Conservation (phyloP, 179 eudicot genomes). For the Silene coronaria region DNA sequence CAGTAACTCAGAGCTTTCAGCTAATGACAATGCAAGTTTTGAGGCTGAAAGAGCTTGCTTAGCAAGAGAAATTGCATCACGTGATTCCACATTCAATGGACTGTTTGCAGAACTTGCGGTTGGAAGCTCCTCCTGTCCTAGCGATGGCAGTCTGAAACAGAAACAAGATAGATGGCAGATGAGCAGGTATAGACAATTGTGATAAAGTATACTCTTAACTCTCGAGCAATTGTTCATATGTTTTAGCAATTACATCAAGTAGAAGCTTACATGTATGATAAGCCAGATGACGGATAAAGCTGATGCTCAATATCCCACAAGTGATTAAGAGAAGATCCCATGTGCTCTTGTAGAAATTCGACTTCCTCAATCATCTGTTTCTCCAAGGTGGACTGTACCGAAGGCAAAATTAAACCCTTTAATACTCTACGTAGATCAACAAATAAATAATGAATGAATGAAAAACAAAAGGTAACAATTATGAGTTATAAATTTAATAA, state of each 20-base stretch:
- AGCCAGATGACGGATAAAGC: slow-evolving; percentile 48
- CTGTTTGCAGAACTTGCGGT: slow-evolving; percentile 26
- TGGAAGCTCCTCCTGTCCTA: slow-evolving; percentile 26
- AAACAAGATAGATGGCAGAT: background rate
- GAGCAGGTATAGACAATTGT: background rate
- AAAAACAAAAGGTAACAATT: background rate
- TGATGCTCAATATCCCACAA: slow-evolving; percentile 43
- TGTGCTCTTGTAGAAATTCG: slow-evolving; percentile 27
- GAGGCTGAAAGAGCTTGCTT: slow-evolving; percentile 83
- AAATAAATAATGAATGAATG: background rate
- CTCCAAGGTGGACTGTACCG: slow-evolving; percentile 35
- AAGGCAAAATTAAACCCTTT: slow-evolving; percentile 4
- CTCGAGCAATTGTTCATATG: background rate
- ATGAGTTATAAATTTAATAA: background rate
- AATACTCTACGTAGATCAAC: background rate
- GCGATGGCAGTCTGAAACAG: slow-evolving; percentile 45
- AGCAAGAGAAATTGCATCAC: slow-evolving; percentile 58
- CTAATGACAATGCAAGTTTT: slow-evolving; percentile 52
- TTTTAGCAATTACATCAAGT: background rate
- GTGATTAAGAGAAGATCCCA: slow-evolving; percentile 32
- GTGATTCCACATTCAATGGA: slow-evolving; percentile 32
- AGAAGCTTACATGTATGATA: slow-evolving; percentile 56
- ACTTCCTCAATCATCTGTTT: slow-evolving; percentile 33
- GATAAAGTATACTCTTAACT: background rate
- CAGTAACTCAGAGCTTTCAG: slow-evolving; percentile 33